Percentiles rank a stretch among this genome's conserved stretches.
These are phyloP conservation scores for Pseudogymnoascus sp. DNA, from an alignment of 2,329 filamentous ascomycete genomes.

Conservation along the genomic window DNA sequence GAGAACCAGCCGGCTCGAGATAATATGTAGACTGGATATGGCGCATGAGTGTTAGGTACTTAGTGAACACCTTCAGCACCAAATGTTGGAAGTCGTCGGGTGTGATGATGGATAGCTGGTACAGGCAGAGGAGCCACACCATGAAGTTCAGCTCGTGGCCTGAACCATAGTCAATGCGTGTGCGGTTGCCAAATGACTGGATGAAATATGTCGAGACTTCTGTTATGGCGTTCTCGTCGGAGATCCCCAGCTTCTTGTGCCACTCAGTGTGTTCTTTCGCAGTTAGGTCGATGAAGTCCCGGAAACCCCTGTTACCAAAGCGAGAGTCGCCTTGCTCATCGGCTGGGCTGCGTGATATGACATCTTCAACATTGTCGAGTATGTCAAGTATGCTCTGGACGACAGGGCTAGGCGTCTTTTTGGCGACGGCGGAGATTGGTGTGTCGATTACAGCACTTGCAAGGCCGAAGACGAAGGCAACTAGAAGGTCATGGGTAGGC, in stretches of 20 bases:
- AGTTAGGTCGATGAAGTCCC: slow-evolving; percentile 65
- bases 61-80: slow-evolving; percentile 68
- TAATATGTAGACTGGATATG: slow-evolving; percentile 87
- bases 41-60: slow-evolving; percentile 82
- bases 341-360: slow-evolving; percentile 64
- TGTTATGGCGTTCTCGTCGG: slow-evolving; percentile 43
- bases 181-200: slow-evolving; percentile 77
- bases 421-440: slow-evolving; percentile 53
- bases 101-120: slow-evolving; percentile 62
- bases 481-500: slow-evolving; percentile 63
- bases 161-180: slow-evolving; percentile 90
- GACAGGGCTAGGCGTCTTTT: slow-evolving; percentile 41
- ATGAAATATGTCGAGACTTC: slow-evolving; percentile 75
- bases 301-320: slow-evolving; percentile 91
- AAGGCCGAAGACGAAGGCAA: slow-evolving; percentile 78
- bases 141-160: slow-evolving; percentile 97
- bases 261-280: slow-evolving; percentile 45
- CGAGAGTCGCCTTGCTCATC: slow-evolving; percentile 80
- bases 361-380: slow-evolving; percentile 57
- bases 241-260: slow-evolving; percentile 54
- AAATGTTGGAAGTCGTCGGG: slow-evolving; percentile 61
- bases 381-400: slow-evolving; percentile 59
- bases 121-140: slow-evolving; percentile 91
- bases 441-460: slow-evolving; percentile 70
- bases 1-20: slow-evolving; percentile 89